phyloP scores from a whole-genome alignment of 2,329 filamentous ascomycete genomes.

The Neofusicoccum umdonicola region DNA sequence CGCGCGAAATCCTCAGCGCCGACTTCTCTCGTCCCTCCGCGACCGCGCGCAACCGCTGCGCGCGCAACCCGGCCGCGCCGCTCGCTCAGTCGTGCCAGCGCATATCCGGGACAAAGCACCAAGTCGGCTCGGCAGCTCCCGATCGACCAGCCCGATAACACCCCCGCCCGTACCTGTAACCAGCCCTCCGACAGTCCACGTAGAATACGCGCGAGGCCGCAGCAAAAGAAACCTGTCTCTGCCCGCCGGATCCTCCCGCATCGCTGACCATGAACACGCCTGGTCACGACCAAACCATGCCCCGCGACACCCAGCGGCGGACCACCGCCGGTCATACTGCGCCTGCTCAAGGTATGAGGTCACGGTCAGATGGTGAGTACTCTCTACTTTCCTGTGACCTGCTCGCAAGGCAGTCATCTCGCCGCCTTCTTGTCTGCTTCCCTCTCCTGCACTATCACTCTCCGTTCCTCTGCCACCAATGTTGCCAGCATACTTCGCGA shows the following conservation, averaged over 20 bases:
- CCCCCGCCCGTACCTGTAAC: background rate
- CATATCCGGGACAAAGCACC: constrained; percentile 12
- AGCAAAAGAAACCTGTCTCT: constrained; percentile 4
- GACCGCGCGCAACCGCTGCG: background rate
- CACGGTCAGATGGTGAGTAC: constrained; percentile 17
- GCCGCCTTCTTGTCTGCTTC: background rate
- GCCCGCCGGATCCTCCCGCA: background rate
- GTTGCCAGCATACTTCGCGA: background rate
- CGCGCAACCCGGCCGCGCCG: background rate
- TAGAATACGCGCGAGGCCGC: background rate
- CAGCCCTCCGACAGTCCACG: background rate
- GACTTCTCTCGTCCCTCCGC: background rate
- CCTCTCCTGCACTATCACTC: background rate
- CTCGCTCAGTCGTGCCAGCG: constrained; percentile 6
- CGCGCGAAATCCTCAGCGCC: background rate
- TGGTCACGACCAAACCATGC: constrained; percentile 10
- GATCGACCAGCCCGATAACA: background rate
- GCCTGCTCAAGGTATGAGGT: constrained; percentile 13
- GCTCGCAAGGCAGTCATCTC: background rate
- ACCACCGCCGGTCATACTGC: constrained; percentile 9
- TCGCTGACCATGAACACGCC: background rate
- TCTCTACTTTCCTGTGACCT: constrained; percentile 6
- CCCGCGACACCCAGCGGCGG: constrained; percentile 1
- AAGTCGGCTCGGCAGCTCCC: constrained; percentile 8
- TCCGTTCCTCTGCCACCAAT: background rate